A percentile compares a stretch with the other conserved stretches of the same genome.
These are phyloP conservation scores for Paraphaeosphaeria minitans DNA, from an alignment of 2,329 filamentous ascomycete genomes.

Conservation along the genomic window DNA sequence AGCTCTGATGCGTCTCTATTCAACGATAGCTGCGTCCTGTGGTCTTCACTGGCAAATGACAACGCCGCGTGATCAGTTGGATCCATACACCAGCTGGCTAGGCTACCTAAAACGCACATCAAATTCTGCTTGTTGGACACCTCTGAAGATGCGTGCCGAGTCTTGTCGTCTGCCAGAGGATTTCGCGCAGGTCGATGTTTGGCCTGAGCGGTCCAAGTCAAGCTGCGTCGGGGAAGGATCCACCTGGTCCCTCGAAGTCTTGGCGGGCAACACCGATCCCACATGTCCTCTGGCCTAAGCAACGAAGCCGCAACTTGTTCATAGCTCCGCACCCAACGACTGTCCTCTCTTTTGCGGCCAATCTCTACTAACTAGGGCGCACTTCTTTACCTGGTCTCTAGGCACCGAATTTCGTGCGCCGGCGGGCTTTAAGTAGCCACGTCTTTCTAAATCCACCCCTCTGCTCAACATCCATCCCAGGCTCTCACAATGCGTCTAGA, in stretches of 20 bases:
- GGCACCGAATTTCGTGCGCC: slow-evolving; percentile 19
- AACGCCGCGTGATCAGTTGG: not conserved
- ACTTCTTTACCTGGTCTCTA: not conserved
- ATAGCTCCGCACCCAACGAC: slow-evolving; percentile 1
- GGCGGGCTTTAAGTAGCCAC: slow-evolving; percentile 48
- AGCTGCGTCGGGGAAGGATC: slow-evolving; percentile 26
- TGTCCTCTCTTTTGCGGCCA: slow-evolving; percentile 6
- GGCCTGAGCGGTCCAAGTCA: slow-evolving; percentile 8
- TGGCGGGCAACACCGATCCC: slow-evolving; percentile 38
- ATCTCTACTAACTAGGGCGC: not conserved
- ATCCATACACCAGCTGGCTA: too few relatives aligned
- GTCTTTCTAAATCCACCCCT: slow-evolving; percentile 40
- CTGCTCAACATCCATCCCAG: slow-evolving; percentile 29
- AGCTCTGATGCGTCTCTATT: not conserved
- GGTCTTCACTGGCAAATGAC: not conserved
- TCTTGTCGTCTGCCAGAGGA: too few relatives aligned
- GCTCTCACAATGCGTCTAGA: slow-evolving; percentile 51
- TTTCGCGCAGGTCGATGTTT: not conserved
- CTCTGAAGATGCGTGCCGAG: too few relatives aligned
- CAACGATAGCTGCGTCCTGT: not conserved
- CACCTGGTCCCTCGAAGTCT: slow-evolving; percentile 35
- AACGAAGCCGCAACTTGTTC: slow-evolving; percentile 14
- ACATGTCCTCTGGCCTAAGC: slow-evolving; percentile 15
- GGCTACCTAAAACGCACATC: too few relatives aligned
- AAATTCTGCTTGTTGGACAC: too few relatives aligned